Percentiles rank a stretch among this genome's conserved stretches.
phyloP scores from a whole-genome alignment of 257 asterid species.

The Cinchona pubescens region DNA sequence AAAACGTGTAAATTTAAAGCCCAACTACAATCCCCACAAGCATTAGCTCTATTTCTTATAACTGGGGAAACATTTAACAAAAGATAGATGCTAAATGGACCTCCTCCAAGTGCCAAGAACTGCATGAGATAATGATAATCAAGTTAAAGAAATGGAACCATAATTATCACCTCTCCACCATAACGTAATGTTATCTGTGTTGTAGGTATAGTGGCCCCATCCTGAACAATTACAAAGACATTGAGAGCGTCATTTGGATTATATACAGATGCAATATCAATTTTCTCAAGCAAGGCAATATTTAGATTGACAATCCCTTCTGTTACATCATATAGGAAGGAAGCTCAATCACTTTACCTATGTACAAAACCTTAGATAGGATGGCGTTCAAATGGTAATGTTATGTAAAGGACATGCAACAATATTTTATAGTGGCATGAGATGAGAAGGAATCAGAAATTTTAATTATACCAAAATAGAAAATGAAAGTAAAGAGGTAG shows the following conservation, averaged over 20 bases:
- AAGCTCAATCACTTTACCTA: too few species aligned
- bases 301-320: not conserved
- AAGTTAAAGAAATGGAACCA: conserved; percentile 15
- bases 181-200: conserved; percentile 77
- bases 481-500: not conserved
- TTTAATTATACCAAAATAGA: not conserved
- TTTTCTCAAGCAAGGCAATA: not conserved
- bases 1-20: not conserved
- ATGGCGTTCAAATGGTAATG: not conserved
- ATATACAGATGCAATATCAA: not conserved
- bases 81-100: not conserved
- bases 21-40: not conserved
- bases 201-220: conserved; percentile 76
- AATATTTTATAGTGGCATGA: not conserved
- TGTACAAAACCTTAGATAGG: not conserved
- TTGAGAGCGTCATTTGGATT: not conserved
- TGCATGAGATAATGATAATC: conserved; percentile 1
- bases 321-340: not conserved
- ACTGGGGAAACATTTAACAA: not conserved
- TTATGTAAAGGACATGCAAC: too few species aligned
- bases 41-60: not conserved
- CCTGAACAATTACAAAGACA: conserved; percentile 49
- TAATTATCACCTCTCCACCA: conserved; percentile 90
- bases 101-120: not conserved
- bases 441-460: too few species aligned